Percentiles rank a stretch among this genome's conserved stretches.
These are phyloP conservation scores for Rhamnella rubrinervis DNA, from an alignment of 331 rosid genomes.

Conservation along the genomic window DNA sequence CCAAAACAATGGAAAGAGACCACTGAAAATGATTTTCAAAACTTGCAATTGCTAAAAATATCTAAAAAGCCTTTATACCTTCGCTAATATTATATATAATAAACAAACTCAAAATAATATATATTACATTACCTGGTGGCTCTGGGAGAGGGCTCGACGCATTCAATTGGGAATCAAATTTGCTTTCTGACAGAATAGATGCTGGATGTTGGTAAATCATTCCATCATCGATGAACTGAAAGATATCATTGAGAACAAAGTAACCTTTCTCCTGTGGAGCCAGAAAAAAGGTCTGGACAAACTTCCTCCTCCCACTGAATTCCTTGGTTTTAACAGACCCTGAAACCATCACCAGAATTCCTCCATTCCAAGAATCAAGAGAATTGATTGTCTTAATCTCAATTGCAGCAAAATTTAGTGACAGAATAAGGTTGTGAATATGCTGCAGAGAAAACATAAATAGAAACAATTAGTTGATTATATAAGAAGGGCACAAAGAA, in stretches of 20 bases:
- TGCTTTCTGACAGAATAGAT: slow-evolving; percentile 42
- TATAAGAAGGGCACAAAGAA: neutral
- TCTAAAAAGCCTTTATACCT: neutral
- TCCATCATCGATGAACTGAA: slow-evolving; percentile 64
- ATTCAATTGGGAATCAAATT: slow-evolving; percentile 51
- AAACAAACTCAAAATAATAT: neutral
- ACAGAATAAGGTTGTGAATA: slow-evolving; percentile 56
- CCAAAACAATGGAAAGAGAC: no score
- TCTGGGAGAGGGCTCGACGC: slow-evolving; percentile 58
- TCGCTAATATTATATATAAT: neutral
- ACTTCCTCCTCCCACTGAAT: slow-evolving; percentile 50
- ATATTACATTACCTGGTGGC: slow-evolving; percentile 53
- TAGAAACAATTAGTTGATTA: slow-evolving; percentile 1
- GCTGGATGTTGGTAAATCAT: slow-evolving; percentile 42
- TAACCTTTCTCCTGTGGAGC: slow-evolving; percentile 88
- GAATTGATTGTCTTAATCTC: slow-evolving; percentile 83
- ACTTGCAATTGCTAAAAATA: no score
- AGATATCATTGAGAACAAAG: slow-evolving; percentile 77
- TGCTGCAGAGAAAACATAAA: slow-evolving; percentile 42
- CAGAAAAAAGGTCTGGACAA: slow-evolving; percentile 76
- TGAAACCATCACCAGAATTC: slow-evolving; percentile 79
- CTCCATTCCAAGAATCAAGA: slow-evolving; percentile 71
- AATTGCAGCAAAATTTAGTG: slow-evolving; percentile 56
- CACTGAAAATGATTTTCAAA: no score
- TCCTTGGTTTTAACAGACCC: slow-evolving; percentile 71